phyloP scores from a whole-genome alignment of 306 rosid genomes.

The Mucuna pruriens region DNA sequence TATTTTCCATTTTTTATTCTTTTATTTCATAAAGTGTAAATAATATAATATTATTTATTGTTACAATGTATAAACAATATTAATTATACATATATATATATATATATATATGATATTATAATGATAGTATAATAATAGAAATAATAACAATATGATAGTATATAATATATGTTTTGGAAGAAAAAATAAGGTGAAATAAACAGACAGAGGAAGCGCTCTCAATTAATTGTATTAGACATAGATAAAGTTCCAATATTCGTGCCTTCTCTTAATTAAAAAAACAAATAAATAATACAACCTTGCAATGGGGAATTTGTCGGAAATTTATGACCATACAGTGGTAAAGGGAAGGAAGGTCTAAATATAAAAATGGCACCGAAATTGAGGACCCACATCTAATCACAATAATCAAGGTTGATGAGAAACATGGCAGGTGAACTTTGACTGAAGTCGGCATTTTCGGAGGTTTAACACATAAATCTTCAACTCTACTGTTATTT shows the following conservation, averaged over 20 bases:
- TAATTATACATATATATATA: too few relatives aligned
- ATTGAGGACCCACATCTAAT: slow-evolving; percentile 18
- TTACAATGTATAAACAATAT: too few relatives aligned
- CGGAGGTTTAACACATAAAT: slow-evolving; percentile 15
- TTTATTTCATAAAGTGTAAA: too few relatives aligned
- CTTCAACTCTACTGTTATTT: slow-evolving; percentile 27
- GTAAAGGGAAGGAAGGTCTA: background rate
- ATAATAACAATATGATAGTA: too few relatives aligned
- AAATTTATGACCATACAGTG: background rate
- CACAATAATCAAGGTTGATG: slow-evolving; percentile 40
- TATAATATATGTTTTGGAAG: too few relatives aligned
- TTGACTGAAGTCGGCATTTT: slow-evolving; percentile 35
- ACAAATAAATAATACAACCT: background rate
- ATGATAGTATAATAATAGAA: too few relatives aligned
- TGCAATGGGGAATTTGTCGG: background rate
- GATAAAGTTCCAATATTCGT: background rate
- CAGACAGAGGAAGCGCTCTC: background rate
- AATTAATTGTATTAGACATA: background rate
- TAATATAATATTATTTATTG: too few relatives aligned
- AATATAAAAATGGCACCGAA: slow-evolving; percentile 23
- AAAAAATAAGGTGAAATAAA: too few relatives aligned
- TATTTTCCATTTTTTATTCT: too few relatives aligned
- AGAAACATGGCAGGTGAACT: slow-evolving; percentile 32
- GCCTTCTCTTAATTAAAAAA: background rate
- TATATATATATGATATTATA: too few relatives aligned